phyloP scores from a whole-genome alignment of 768 basidiomycete species.

The Pisolithus microcarpus region DNA sequence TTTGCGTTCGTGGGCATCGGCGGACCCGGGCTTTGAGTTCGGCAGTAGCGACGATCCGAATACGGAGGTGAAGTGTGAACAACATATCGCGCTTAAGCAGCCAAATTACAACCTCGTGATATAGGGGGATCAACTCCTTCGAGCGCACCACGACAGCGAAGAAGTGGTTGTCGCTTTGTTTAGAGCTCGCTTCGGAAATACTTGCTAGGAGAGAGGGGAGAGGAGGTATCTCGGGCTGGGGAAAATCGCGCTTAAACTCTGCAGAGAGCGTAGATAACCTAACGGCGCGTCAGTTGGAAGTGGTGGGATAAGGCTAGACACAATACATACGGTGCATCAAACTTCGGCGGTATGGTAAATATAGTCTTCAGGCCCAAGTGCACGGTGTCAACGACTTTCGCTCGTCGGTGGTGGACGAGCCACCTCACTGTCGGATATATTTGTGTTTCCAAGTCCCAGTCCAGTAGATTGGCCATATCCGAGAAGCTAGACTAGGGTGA shows the following conservation, averaged over 20 bases:
- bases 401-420: conserved; percentile 84
- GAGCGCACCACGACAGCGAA: conserved; percentile 69
- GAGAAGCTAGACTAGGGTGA: conserved; percentile 42
- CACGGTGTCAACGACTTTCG: conserved; percentile 82
- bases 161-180: conserved; percentile 65
- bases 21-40: conserved; percentile 71
- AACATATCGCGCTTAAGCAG: conserved; percentile 83
- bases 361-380: conserved; percentile 74
- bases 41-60: conserved; percentile 74
- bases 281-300: conserved; percentile 2
- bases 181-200: conserved; percentile 63
- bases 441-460: conserved; percentile 78
- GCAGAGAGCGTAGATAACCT: conserved; percentile 37
- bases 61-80: conserved; percentile 75
- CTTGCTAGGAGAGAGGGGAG: conserved; percentile 68
- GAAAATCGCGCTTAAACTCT: conserved; percentile 60
- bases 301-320: conserved; percentile 1
- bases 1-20: conserved; percentile 32
- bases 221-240: conserved; percentile 51
- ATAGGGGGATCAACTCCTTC: conserved; percentile 61
- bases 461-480: conserved; percentile 73
- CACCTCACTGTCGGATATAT: conserved; percentile 88
- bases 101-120: conserved; percentile 84
- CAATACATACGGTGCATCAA: conserved; percentile 50
- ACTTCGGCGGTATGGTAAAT: conserved; percentile 65